These are phyloP conservation scores for Tolypocladium nubicola DNA, from an alignment of 2,329 filamentous ascomycete genomes.

Conservation along the genomic window DNA sequence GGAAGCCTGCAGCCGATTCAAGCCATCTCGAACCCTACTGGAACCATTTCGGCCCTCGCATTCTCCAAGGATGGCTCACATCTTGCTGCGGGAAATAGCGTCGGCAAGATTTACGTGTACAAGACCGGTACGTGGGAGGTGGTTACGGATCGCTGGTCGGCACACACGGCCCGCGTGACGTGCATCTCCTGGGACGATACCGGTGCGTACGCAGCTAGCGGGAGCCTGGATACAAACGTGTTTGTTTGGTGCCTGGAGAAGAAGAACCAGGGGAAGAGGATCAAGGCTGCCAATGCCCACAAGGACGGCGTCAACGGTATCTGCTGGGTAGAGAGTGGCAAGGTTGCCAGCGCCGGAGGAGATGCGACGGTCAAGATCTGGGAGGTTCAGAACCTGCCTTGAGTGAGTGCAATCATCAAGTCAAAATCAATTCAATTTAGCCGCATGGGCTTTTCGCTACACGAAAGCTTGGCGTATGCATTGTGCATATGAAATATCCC, in stretches of 20 bases:
- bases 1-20: slow-evolving; percentile 43
- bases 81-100: slow-evolving; percentile 71
- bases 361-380: slow-evolving; percentile 91
- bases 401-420: neutral
- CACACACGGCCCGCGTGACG: slow-evolving; percentile 47
- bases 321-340: slow-evolving; percentile 61
- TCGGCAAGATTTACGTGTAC: slow-evolving; percentile 83
- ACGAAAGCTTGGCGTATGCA: neutral
- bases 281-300: slow-evolving; percentile 81
- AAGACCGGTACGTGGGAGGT: slow-evolving; percentile 50
- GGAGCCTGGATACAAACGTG: slow-evolving; percentile 81
- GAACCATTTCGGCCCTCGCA: slow-evolving; percentile 66
- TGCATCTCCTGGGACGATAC: slow-evolving; percentile 65
- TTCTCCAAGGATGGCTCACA: slow-evolving; percentile 72
- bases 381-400: slow-evolving; percentile 33
- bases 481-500: neutral
- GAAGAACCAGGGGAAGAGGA: slow-evolving; percentile 67
- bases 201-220: slow-evolving; percentile 71
- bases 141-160: slow-evolving; percentile 63
- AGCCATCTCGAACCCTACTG: slow-evolving; percentile 57
- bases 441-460: neutral
- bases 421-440: neutral
- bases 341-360: slow-evolving; percentile 69
- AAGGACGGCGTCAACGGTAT: slow-evolving; percentile 93
- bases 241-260: slow-evolving; percentile 82